Conservation (phyloP, 164 flowering plant genomes). For the Annona cherimola region DNA sequence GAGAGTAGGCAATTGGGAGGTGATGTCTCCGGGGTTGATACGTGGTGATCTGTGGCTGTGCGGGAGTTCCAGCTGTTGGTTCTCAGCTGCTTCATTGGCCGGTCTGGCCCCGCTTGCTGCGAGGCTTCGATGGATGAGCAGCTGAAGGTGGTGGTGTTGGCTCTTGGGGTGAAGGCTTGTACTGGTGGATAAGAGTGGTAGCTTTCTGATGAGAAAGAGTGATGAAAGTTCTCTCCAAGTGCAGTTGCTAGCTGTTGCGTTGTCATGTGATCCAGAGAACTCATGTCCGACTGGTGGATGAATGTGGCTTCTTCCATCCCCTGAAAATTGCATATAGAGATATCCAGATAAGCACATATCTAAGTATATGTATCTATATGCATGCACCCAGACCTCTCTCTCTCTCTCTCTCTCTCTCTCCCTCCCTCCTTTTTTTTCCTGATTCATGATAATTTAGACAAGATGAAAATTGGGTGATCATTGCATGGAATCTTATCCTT, state of each 20-base stretch:
- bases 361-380: too few species aligned
- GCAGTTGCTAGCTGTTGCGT: constrained; percentile 36
- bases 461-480: background rate
- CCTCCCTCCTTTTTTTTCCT: too few species aligned
- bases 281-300: constrained; percentile 36
- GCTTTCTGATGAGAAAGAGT: constrained; percentile 18
- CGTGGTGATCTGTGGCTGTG: constrained; percentile 15
- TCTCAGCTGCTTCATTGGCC: constrained; percentile 49
- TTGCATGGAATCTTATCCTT: too few species aligned
- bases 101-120: constrained; percentile 9
- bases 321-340: constrained; percentile 19
- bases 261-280: constrained; percentile 38
- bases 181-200: constrained; percentile 25
- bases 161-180: constrained; percentile 1
- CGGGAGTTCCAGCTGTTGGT: constrained; percentile 41
- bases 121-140: constrained; percentile 20
- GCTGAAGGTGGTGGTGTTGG: constrained; percentile 14
- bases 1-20: constrained; percentile 30
- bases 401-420: too few species aligned
- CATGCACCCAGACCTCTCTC: too few species aligned
- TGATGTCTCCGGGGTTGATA: constrained; percentile 22
- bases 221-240: constrained; percentile 36
- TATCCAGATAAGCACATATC: background rate
- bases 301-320: constrained; percentile 49
- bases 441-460: background rate